Conservation (phyloP, 345 rosid species). For the Jatropha curcas region DNA sequence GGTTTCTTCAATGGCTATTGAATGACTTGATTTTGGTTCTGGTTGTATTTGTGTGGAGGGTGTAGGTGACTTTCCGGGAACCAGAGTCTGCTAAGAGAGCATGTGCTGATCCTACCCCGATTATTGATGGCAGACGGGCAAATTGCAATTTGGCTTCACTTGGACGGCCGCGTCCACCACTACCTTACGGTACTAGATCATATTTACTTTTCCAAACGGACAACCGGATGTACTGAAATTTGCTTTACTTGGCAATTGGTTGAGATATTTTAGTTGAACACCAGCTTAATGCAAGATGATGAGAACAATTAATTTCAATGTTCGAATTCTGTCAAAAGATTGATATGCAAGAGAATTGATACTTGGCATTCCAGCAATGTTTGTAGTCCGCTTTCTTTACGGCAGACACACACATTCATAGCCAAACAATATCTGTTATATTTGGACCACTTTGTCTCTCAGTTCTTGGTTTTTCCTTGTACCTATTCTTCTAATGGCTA, state of each 20-base stretch:
- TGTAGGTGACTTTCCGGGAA: constrained; percentile 94
- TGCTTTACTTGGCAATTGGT: not conserved
- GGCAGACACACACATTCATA: not conserved
- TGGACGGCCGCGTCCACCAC: constrained; percentile 71
- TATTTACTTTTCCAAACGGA: constrained; percentile 28
- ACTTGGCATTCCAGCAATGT: not conserved
- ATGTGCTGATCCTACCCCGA: constrained; percentile 77
- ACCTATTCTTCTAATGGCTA: not conserved
- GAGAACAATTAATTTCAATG: not conserved
- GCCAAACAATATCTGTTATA: not conserved
- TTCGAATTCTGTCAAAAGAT: not conserved
- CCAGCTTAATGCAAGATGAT: not conserved
- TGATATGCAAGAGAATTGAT: not conserved
- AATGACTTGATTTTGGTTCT: constrained; percentile 44
- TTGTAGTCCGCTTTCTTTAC: not conserved
- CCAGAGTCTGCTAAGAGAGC: constrained; percentile 96
- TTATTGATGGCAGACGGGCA: constrained; percentile 93
- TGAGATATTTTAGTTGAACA: not conserved
- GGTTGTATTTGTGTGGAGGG: constrained; percentile 63
- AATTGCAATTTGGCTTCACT: constrained; percentile 96
- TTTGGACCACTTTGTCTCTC: not conserved
- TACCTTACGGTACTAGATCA: constrained; percentile 51
- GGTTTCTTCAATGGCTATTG: constrained; percentile 13
- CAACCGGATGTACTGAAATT: not conserved
- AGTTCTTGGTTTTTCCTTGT: not conserved